A percentile compares a stretch with the other conserved stretches of the same genome.
These are phyloP conservation scores for Vanrija pseudolonga DNA, from an alignment of 1,284 basidiomycete species.

Conservation along the genomic window DNA sequence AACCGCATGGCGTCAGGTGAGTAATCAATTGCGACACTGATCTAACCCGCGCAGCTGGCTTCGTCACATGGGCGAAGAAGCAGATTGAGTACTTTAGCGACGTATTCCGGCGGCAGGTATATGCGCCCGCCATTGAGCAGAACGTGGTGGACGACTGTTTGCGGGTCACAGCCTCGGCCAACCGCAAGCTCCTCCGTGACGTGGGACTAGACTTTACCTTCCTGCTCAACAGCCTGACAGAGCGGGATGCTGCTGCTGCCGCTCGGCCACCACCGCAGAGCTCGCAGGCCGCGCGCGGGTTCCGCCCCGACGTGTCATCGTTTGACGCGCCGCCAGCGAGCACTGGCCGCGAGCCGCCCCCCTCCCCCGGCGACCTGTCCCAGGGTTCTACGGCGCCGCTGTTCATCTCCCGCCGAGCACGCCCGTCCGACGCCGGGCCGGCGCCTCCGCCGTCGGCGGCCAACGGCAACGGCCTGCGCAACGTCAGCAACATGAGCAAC, in stretches of 20 bases:
- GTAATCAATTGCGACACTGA: constrained; percentile 27
- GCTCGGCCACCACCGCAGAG: not conserved
- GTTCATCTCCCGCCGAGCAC: constrained; percentile 6
- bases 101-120: constrained; percentile 87
- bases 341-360: not conserved
- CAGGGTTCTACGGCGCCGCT: constrained; percentile 18
- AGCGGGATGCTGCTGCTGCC: constrained; percentile 20
- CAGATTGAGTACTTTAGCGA: constrained; percentile 80
- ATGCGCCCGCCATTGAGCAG: constrained; percentile 68
- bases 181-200: constrained; percentile 82
- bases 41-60: constrained; percentile 55
- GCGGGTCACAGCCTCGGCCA: constrained; percentile 69
- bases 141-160: constrained; percentile 69
- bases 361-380: constrained; percentile 1
- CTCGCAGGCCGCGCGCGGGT: not conserved
- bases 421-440: not conserved
- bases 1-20: constrained; percentile 85
- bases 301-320: not conserved
- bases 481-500: not conserved
- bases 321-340: not conserved
- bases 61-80: constrained; percentile 88
- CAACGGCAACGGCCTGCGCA: not conserved
- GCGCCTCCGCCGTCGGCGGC: not conserved
- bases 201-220: constrained; percentile 89
- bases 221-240: constrained; percentile 68